phyloP scores from a whole-genome alignment of 768 basidiomycete species.

The Cubamyces lactineus region DNA sequence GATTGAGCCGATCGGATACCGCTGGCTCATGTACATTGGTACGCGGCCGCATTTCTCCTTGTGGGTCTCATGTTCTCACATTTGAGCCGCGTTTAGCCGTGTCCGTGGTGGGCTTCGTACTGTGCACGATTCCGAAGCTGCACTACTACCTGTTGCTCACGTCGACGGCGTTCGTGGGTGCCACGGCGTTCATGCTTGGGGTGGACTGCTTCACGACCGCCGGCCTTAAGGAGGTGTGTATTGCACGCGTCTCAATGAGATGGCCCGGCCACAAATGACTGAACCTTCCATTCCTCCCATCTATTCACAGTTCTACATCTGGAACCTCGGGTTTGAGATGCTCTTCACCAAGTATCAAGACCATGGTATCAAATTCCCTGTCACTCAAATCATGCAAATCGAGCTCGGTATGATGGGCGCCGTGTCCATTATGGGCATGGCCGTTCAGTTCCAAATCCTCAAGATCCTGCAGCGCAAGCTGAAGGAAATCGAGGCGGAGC shows the following conservation, averaged over 20 bases:
- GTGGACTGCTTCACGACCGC: constrained; percentile 93
- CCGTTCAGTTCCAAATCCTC: constrained; percentile 88
- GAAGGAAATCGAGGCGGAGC: constrained; percentile 77
- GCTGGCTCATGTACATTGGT: constrained; percentile 93
- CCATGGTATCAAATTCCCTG: constrained; percentile 74
- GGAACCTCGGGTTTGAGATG: constrained; percentile 85
- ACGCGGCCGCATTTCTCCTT: constrained; percentile 29
- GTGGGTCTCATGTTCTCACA: constrained; percentile 22
- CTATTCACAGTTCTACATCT: constrained; percentile 80
- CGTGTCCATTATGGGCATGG: constrained; percentile 81
- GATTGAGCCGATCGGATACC: constrained; percentile 72
- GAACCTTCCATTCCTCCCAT: constrained; percentile 21
- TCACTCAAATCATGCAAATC: constrained; percentile 90
- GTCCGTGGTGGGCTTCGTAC: constrained; percentile 76
- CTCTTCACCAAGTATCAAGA: constrained; percentile 79
- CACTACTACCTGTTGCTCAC: constrained; percentile 87
- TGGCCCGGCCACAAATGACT: neutral
- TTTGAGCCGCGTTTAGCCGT: constrained; percentile 49
- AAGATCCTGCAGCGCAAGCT: constrained; percentile 79
- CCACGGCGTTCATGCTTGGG: constrained; percentile 88
- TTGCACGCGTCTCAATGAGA: neutral
- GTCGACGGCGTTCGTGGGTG: constrained; percentile 88
- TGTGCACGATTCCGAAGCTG: constrained; percentile 83
- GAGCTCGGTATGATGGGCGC: constrained; percentile 89
- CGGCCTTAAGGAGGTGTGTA: constrained; percentile 85